Evolutionary conservation across 129 eudicot genomes (phyloP).

Genomic region (Solidago caesia): DNA sequence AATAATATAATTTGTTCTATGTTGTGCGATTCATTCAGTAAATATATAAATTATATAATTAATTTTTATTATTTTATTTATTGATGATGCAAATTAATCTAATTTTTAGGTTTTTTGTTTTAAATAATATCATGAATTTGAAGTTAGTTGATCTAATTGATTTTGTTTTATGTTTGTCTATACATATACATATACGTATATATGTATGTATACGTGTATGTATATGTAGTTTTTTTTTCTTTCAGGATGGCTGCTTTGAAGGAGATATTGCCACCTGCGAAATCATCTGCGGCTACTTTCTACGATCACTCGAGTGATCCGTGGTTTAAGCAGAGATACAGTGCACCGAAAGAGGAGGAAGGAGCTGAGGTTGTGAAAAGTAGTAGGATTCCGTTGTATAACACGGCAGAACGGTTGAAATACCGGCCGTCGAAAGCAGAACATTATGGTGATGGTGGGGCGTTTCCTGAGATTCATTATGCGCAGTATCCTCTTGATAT

Average conservation of each 20-base stretch:
- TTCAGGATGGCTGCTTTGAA: conserved; percentile 63
- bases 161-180: not conserved
- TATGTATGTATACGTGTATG: too few species aligned
- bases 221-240: too few species aligned
- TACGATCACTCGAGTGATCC: conserved; percentile 84
- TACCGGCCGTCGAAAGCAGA: conserved; percentile 65
- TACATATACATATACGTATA: too few species aligned
- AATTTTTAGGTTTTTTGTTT: too few species aligned
- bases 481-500: conserved; percentile 80
- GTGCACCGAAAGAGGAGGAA: conserved; percentile 53
- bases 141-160: too few species aligned
- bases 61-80: too few species aligned
- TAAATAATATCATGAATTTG: too few species aligned
- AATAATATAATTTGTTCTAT: too few species aligned
- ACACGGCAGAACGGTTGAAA: conserved; percentile 51
- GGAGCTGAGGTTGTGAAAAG: conserved; percentile 35
- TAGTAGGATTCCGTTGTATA: conserved; percentile 50
- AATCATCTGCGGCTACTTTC: conserved; percentile 44
- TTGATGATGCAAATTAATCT: too few species aligned
- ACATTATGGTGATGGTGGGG: conserved; percentile 90
- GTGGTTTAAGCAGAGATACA: conserved; percentile 78
- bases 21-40: too few species aligned
- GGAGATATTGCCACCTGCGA: conserved; percentile 69
- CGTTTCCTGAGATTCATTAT: conserved; percentile 71
- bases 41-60: too few species aligned